Base-by-base conservation (phyloP, 306 rosid species). In the Lablab purpureus region DNA sequence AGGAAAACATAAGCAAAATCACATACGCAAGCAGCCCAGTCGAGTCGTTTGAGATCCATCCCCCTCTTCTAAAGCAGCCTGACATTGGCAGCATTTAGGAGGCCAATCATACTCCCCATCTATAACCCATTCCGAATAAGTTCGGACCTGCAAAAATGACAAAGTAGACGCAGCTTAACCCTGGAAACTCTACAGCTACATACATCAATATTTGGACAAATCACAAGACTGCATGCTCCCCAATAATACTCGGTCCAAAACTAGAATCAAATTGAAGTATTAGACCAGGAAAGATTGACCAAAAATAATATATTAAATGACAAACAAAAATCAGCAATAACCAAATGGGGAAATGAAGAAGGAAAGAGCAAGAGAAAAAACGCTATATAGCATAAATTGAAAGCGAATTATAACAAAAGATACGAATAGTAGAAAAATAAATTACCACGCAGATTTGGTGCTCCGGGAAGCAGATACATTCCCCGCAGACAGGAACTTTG, bases 401-500 rank as follows among this genome's bases (percentile, higher is more conserved):
- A 82, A 73, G 45, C 54, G 28, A 25, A 67, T 32, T 41, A 51
- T 67, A 19, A 64, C 18, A 67, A 30, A 63, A 12, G 18, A 81
- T 41, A 78, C 1, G 22, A 59, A n/a, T 41, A 5, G 68, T 45
- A 50, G 55, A 56, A 27, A 25, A 23, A 7, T 19, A 56, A 32
- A 19, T 91, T 84, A 91, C 99, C 91, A 90, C 97, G 62, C 98
- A 96, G 82, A 90, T 90, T 90, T 93, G 94, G 83, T 96, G 99
- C 87, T 96, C 99, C 0, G 97, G 94, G 81, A 90, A 92, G 81
- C 97, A 96, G 76, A 96, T 84, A 80, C 99, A 96, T 91, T 96
- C 99, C 64, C 99, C 99, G n/a, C 99, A 96, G 52, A 96, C 98
- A 18, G 99, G 97, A 81, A 93, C 99, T 90, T 96, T 91, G 87